phyloP scores from a whole-genome alignment of 768 basidiomycete species.

The Mycena sanguinolenta region DNA sequence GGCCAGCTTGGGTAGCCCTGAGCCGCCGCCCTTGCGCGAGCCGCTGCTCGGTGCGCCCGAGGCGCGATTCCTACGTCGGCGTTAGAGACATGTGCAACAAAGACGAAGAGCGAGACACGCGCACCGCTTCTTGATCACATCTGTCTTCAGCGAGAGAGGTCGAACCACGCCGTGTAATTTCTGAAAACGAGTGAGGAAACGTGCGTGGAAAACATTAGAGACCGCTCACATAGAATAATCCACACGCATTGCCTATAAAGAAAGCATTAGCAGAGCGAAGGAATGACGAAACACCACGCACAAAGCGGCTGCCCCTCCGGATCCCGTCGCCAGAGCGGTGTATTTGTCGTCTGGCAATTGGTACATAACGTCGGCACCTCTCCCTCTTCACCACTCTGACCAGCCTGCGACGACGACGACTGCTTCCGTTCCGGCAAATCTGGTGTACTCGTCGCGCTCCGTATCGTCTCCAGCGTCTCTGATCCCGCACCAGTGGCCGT shows the following conservation, averaged over 20 bases:
- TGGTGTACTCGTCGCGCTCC: slow-evolving; percentile 77
- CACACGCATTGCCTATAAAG: slow-evolving; percentile 86
- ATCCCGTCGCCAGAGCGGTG: slow-evolving; percentile 92
- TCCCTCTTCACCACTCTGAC: slow-evolving; percentile 67
- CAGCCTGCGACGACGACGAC: not conserved
- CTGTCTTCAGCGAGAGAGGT: slow-evolving; percentile 95
- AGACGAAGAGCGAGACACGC: slow-evolving; percentile 26
- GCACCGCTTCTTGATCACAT: slow-evolving; percentile 96
- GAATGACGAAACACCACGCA: slow-evolving; percentile 52
- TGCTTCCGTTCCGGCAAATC: slow-evolving; percentile 58
- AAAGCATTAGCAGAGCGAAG: slow-evolving; percentile 15
- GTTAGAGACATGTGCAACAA: slow-evolving; percentile 4
- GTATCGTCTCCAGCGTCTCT: slow-evolving; percentile 51
- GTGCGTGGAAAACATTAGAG: slow-evolving; percentile 1
- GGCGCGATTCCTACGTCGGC: slow-evolving; percentile 75
- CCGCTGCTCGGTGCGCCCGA: slow-evolving; percentile 78
- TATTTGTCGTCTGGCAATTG: slow-evolving; percentile 96
- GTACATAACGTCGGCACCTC: slow-evolving; percentile 90
- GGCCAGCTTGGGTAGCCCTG: slow-evolving; percentile 79
- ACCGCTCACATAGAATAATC: slow-evolving; percentile 87
- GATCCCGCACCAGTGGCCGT: not conserved
- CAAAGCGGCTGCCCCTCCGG: slow-evolving; percentile 94
- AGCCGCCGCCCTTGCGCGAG: slow-evolving; percentile 72
- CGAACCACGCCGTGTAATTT: slow-evolving; percentile 97
- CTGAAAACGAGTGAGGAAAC: slow-evolving; percentile 53